Evolutionary conservation across 169 alveolate genomes (phyloP), one percentile per base, ranked within the genome.

Genomic region (Cystoisospora suis): DNA sequence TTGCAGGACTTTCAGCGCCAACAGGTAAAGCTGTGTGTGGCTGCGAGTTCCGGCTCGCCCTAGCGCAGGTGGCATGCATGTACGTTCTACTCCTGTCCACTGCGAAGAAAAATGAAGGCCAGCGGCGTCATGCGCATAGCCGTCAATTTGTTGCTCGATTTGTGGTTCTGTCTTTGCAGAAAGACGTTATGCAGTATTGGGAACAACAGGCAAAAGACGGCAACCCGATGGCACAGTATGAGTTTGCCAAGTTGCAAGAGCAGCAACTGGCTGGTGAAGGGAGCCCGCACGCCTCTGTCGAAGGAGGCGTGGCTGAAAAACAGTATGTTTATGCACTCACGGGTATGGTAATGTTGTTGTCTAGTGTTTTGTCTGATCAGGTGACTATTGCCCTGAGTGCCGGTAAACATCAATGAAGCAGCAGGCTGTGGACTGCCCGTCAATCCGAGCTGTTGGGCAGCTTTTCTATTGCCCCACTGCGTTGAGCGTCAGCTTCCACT

Each of bases 191-290:
- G 44, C 90, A 86, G 42, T 86, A 86, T 23, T 86, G 90, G 90
- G 83, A 86, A 81, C 83, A 56, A 2, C 90, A 61, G 15, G 90
- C 90, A 23, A 86, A 61, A 70, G 59, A 47, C 53, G 83, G 81
- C 40, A 69, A 86, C 70, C 90, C 90, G 23, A 61, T 86, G 90
- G 90, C 90, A 23, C 81, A 56, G 72, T 86, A 86, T 47, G 90
- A 86, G 83, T 47, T 86, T 3, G 90, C 90, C 0, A 86, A 86
- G 47, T 65, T 59, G 29, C 90, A 15, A 42, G 90, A 86, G 70
- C 47, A 53, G 61, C 83, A 83, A 40, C 90, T 12, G 1, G 34
- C 77, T n/a, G 36, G 45, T 2, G 36, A n/a, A 23, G 77, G 12
- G 23, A 4, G 45, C 42, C 77, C 42, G 77, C 0, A 9, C 6